phyloP scores from a whole-genome alignment of 441 rosid genomes.

The Isatis lusitanica region DNA sequence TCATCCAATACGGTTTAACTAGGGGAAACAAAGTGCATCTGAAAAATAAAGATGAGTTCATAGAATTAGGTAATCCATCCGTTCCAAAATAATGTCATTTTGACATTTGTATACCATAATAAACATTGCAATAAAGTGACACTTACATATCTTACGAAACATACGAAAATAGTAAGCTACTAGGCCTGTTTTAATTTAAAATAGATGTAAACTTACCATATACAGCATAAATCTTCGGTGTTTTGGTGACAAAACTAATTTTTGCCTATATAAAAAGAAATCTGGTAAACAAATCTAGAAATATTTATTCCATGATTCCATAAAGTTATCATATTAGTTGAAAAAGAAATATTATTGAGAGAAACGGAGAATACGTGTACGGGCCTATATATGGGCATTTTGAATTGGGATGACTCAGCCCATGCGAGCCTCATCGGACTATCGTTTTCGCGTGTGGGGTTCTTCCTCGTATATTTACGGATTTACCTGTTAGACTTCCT shows the following conservation, averaged over 20 bases:
- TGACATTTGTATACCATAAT: too few species aligned
- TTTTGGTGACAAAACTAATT: not conserved
- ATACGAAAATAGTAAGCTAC: too few species aligned
- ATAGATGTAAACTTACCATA: too few species aligned
- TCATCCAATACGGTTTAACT: not conserved
- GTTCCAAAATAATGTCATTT: not conserved
- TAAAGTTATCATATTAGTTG: too few species aligned
- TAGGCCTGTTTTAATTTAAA: too few species aligned
- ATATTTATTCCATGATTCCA: too few species aligned
- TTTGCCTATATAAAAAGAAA: not conserved
- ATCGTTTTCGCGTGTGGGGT: not conserved
- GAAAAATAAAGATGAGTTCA: not conserved
- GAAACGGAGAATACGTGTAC: not conserved
- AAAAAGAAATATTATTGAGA: too few species aligned
- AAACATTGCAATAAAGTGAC: too few species aligned
- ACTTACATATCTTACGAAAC: too few species aligned
- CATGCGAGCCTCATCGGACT: not conserved
- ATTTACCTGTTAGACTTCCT: not conserved
- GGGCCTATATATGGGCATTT: not conserved
- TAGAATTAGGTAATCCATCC: not conserved
- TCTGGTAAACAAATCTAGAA: not conserved
- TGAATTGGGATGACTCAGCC: not conserved
- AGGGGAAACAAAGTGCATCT: too few species aligned
- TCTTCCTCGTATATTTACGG: not conserved
- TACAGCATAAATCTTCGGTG: not conserved